Evolutionary conservation across 108 stramenopile genomes (phyloP).

Genomic region (Epithemia pelagica): DNA sequence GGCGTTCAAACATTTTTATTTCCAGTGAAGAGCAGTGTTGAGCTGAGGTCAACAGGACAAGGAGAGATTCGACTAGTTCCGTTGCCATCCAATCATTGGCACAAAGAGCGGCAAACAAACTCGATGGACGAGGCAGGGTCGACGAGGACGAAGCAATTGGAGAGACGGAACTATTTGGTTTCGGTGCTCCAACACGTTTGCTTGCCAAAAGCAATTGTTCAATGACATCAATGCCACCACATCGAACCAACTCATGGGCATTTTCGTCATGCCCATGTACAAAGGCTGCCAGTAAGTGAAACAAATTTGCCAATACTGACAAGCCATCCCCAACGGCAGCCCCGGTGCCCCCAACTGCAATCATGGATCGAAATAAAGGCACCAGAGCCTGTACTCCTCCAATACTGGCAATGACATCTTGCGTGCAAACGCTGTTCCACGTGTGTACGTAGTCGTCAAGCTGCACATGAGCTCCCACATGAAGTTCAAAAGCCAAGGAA

Average conservation of each 20-base stretch:
- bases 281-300: slow-evolving; percentile 52
- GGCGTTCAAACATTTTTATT: slow-evolving; percentile 47
- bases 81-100: slow-evolving; percentile 8
- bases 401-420: slow-evolving; percentile 52
- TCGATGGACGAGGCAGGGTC: background rate
- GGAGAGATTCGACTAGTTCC: slow-evolving; percentile 42
- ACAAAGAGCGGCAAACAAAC: slow-evolving; percentile 19
- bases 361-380: slow-evolving; percentile 35
- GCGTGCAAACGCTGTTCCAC: slow-evolving; percentile 45
- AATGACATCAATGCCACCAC: slow-evolving; percentile 64
- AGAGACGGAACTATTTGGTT: background rate
- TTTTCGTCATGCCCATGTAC: slow-evolving; percentile 62
- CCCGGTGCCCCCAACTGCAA: background rate
- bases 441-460: slow-evolving; percentile 28
- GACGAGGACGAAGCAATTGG: background rate
- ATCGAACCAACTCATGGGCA: slow-evolving; percentile 56
- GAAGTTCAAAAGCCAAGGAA: slow-evolving; percentile 41
- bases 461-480: slow-evolving; percentile 40
- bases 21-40: slow-evolving; percentile 51
- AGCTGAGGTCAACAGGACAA: slow-evolving; percentile 56
- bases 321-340: background rate
- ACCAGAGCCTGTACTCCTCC: slow-evolving; percentile 67
- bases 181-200: background rate
- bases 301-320: slow-evolving; percentile 30
- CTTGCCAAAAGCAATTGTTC: slow-evolving; percentile 26